Evolutionary conservation across 495 filamentous ascomycete species (phyloP), one percentile per base, ranked within the genome.

Genomic region (Aspergillus campestris): DNA sequence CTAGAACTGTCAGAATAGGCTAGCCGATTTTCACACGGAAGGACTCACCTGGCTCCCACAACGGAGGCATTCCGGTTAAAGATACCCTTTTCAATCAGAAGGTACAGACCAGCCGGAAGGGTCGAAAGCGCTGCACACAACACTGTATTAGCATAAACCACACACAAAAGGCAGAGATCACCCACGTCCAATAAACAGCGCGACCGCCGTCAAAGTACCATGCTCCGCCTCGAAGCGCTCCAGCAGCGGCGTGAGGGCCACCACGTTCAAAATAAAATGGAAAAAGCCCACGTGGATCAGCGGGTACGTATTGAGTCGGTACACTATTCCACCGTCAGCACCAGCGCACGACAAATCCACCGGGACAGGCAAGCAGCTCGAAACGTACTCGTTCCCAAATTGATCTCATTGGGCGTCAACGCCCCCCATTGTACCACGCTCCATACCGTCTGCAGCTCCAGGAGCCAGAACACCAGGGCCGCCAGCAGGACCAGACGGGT

Each of bases 161-260:
- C 34, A 18, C 31, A 34, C n/a, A 37, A 34, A 6, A 39, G 34
- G 18, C 7, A 9, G 45, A 49, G 38, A 0, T 40, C 31, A 81
- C 89, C 71, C 73, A 94, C 89, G 87, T 40, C 92, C 94, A 51
- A 89, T 73, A 61, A 97, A 94, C 53, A 97, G 71, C 31, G 85
- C 77, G 38, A 91, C 55, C 13, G 88, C 80, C 24, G 84, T 83
- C 53, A 96, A 69, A n/a, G 90, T 95, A 24, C 92, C 92, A 67
- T 92, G 75, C 58, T 95, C 91, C n/a, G 80, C 72, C 66, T 98
- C 92, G 60, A 97, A 98, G 38, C 89, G 76, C 63, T 95, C 90
- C 51, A 97, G 59, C 38, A 98, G 68, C 11, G 92, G 92, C 8
- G 80, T 80, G 47, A 96, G 64, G 4, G 89, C 83, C 38, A 95